Evolutionary conservation across 129 eudicot species (phyloP).

Genomic region (Escallonia herrerae): DNA sequence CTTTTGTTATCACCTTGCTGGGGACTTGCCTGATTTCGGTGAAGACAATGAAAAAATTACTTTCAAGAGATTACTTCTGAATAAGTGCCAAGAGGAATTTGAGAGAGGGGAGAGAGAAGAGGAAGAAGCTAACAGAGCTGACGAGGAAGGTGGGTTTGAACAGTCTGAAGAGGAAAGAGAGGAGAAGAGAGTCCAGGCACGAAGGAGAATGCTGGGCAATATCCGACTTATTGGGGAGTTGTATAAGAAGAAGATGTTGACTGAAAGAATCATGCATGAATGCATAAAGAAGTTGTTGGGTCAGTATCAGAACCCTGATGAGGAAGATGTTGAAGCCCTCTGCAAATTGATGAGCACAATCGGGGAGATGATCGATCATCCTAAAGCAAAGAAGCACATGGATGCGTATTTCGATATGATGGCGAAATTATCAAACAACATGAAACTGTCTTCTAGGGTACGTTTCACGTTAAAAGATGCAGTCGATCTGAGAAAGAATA

Average conservation of each 20-base stretch:
- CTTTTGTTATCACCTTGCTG: conserved; percentile 65
- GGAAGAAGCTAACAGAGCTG: conserved; percentile 71
- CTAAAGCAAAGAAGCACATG: conserved; percentile 71
- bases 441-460: conserved; percentile 74
- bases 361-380: conserved; percentile 86
- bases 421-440: conserved; percentile 60
- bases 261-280: conserved; percentile 91
- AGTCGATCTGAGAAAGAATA: conserved; percentile 80
- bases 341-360: conserved; percentile 73
- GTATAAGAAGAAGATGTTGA: conserved; percentile 88
- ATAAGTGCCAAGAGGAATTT: conserved; percentile 90
- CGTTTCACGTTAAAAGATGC: conserved; percentile 82
- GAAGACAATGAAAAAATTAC: conserved; percentile 71
- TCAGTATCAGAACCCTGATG: conserved; percentile 53
- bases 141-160: conserved; percentile 73
- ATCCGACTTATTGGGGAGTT: conserved; percentile 91
- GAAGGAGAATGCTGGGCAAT: conserved; percentile 94
- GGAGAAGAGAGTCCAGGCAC: conserved; percentile 57
- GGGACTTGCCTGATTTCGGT: conserved; percentile 71
- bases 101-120: conserved; percentile 88
- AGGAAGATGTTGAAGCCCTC: conserved; percentile 50
- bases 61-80: conserved; percentile 70
- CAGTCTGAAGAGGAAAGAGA: conserved; percentile 68
- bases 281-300: conserved; percentile 77
- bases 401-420: conserved; percentile 64